Evolutionary conservation across 495 filamentous ascomycete genomes (phyloP), one percentile per base, ranked within the genome.

Genomic region (Daldinia bambusicola): DNA sequence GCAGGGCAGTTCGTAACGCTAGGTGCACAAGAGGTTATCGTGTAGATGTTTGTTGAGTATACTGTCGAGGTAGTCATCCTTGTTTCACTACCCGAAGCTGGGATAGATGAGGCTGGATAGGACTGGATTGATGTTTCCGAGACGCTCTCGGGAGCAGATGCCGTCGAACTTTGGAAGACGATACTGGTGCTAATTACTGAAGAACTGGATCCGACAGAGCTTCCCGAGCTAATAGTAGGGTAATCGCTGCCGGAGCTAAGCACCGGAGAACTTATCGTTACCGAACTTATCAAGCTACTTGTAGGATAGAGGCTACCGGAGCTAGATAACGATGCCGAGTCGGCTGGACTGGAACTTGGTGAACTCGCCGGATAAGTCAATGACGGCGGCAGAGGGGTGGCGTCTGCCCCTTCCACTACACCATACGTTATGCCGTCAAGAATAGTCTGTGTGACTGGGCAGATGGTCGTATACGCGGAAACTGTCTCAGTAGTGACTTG

Each of bases 1-100:
- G 83, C 84, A 14, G 88, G 88, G 80, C 89, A 91, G 74, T 87
- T 76, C 59, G 84, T 87, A n/a, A 90, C 84, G 6, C 78, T 83
- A 0, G 88, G 75, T 7, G 83, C 82, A 74, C 87, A 90, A 63
- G 83, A 84, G 3, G 85, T 88, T 72, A 89, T 80, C 6, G 89
- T 89, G 63, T 85, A 79, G 70, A 83, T 80, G 58, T 80, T 84
- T 9, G 89, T 91, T 14, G 82, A 78, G 76, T 84, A 89, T 16
- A 89, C 80, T 45, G 89, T 90, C 8, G 87, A 89, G 30, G 84
- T 87, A 57, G 86, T 89, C 34, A 79, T 81, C 40, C 78, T 36
- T 37, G 60, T 59, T 4, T 40, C 53, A 20, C 62, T 60, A 52
- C 55, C 85, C 13, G 79, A 72, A 0, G 83, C 78, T 14, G 74